Percentiles rank a stretch among this genome's conserved stretches.
phyloP scores from a whole-genome alignment of 495 filamentous ascomycete species.

The Terfezia claveryi region DNA sequence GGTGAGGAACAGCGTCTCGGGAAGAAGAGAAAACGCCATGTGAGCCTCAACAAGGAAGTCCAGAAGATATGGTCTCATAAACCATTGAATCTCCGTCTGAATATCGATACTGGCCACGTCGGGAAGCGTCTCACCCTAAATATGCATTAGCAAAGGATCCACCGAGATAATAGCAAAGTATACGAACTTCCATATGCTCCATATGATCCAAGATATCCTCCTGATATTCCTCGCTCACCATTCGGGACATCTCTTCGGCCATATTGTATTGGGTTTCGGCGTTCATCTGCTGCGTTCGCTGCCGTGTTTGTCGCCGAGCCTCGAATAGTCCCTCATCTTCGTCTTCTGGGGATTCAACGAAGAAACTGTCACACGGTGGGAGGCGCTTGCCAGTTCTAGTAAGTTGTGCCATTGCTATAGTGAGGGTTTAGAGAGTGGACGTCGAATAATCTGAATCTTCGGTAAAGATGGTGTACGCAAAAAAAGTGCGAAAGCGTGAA shows the following conservation, averaged over 20 bases:
- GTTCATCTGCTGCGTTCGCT: conserved; percentile 16
- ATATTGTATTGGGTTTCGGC: conserved; percentile 28
- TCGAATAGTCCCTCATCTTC: conserved; percentile 16
- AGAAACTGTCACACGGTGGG: conserved; percentile 54
- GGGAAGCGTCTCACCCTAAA: conserved; percentile 68
- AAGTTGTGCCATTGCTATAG: conserved; percentile 51
- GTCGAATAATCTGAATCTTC: conserved; percentile 18
- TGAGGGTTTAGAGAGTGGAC: conserved; percentile 15
- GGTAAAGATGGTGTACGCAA: conserved; percentile 16
- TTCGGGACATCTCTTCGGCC: conserved; percentile 63
- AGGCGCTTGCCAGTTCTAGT: conserved; percentile 26
- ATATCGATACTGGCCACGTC: conserved; percentile 97
- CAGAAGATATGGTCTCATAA: conserved; percentile 93
- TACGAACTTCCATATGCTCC: conserved; percentile 59
- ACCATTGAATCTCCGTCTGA: conserved; percentile 98
- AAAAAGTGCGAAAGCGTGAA: conserved; percentile 2
- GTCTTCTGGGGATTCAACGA: conserved; percentile 44
- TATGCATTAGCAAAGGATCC: background rate
- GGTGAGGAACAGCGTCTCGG: conserved; percentile 84
- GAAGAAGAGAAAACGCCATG: conserved; percentile 75
- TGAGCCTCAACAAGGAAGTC: conserved; percentile 98
- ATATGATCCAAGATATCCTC: conserved; percentile 85
- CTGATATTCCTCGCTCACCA: conserved; percentile 69
- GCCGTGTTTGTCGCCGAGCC: conserved; percentile 12
- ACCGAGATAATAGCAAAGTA: background rate